These are phyloP conservation scores for Neurospora sp. DNA, from an alignment of 495 filamentous ascomycete genomes.

Conservation along the genomic window DNA sequence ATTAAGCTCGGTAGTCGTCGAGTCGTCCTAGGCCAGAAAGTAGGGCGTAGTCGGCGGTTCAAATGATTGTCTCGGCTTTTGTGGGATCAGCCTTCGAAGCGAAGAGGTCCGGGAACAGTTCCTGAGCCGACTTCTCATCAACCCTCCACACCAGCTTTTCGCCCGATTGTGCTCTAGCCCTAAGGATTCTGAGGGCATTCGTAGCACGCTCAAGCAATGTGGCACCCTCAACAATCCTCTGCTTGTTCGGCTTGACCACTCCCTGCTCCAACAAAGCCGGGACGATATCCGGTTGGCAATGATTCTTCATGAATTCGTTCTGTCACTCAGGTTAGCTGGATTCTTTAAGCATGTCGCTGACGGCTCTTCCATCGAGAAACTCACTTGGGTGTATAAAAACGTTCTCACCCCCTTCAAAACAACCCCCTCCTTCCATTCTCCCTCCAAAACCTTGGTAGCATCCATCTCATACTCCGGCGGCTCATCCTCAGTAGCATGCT, in stretches of 20 bases:
- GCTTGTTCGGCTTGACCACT: constrained; percentile 36
- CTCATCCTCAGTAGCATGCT: constrained; percentile 27
- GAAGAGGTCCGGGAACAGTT: not conserved
- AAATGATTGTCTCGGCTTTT: not conserved
- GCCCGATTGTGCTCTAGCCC: constrained; percentile 33
- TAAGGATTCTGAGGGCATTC: constrained; percentile 31
- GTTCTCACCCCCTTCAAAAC: constrained; percentile 40
- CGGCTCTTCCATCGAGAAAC: constrained; percentile 1
- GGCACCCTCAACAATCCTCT: constrained; percentile 35
- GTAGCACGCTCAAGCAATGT: constrained; percentile 41
- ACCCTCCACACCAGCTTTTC: constrained; percentile 44
- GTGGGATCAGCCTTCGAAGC: not conserved
- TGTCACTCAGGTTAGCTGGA: constrained; percentile 7
- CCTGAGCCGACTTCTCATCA: constrained; percentile 12
- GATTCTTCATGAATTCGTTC: constrained; percentile 39
- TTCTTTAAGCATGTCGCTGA: not conserved
- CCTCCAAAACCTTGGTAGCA: constrained; percentile 14
- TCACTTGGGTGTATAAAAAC: constrained; percentile 35
- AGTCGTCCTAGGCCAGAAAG: constrained; percentile 5
- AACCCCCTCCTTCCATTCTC: constrained; percentile 37
- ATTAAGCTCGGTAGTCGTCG: not conserved
- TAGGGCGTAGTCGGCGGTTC: not conserved
- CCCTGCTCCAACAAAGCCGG: constrained; percentile 35
- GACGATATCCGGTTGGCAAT: constrained; percentile 40
- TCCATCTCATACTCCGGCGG: constrained; percentile 38